Evolutionary conservation across 345 rosid species (phyloP).

Genomic region (Eucalyptus decipiens): DNA sequence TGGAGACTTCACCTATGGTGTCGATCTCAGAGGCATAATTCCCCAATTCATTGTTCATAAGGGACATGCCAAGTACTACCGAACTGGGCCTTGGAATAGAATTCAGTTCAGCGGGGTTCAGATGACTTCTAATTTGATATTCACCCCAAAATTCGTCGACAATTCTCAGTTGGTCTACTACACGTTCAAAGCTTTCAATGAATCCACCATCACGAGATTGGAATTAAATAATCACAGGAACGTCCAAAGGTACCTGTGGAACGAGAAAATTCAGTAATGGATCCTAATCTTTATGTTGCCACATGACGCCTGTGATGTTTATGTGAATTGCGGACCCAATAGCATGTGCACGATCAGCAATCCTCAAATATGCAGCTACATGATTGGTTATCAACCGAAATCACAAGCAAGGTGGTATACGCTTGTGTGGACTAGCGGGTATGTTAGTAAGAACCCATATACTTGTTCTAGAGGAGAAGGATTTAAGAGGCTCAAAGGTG

Average conservation of each 20-base stretch:
- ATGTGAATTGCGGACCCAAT: neutral
- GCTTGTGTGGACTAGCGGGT: conserved; percentile 4
- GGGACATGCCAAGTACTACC: too few relatives aligned
- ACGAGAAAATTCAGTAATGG: neutral
- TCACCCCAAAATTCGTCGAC: neutral
- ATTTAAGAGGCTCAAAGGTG: neutral
- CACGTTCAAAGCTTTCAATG: neutral
- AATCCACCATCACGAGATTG: neutral
- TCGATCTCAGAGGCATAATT: too few relatives aligned
- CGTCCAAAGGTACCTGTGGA: neutral
- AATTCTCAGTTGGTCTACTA: neutral
- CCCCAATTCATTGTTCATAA: too few relatives aligned
- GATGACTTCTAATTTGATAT: neutral
- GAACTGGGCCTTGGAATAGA: too few relatives aligned
- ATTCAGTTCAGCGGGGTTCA: neutral
- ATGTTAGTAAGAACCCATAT: neutral
- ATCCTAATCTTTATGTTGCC: neutral
- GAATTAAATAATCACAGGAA: neutral
- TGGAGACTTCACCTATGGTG: too few relatives aligned
- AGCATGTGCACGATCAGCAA: neutral
- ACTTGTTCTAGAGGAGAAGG: neutral
- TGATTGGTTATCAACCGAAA: conserved; percentile 8
- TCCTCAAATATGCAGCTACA: neutral
- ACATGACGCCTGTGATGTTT: neutral
- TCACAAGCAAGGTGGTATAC: neutral